phyloP scores from a whole-genome alignment of 176 grass and related monocot species.

The Ananas comosus region DNA sequence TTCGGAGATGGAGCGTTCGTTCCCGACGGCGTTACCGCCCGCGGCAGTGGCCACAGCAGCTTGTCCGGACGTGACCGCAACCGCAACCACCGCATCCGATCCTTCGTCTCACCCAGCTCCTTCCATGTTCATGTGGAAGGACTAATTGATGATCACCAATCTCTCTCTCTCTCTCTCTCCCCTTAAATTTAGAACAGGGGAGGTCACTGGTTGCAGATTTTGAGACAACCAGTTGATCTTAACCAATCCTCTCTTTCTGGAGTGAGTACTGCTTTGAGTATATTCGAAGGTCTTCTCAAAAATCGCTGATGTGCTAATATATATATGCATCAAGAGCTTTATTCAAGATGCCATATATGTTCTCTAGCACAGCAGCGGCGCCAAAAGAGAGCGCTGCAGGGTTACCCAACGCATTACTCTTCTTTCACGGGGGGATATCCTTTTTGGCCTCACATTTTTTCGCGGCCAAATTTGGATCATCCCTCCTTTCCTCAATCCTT shows the following conservation, averaged over 20 bases:
- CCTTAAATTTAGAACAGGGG: not conserved
- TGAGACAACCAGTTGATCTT: not conserved
- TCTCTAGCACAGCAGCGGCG: not conserved
- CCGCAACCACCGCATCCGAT: not conserved
- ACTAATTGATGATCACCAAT: slow-evolving; percentile 16
- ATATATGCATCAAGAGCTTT: no score
- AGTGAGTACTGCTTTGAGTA: not conserved
- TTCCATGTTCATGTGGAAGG: slow-evolving; percentile 39
- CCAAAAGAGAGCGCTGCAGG: not conserved
- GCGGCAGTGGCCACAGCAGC: no score
- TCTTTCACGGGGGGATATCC: not conserved
- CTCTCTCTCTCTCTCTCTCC: not conserved
- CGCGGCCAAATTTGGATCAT: not conserved
- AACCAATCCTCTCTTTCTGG: not conserved
- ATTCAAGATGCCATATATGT: not conserved
- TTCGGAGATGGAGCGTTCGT: no score
- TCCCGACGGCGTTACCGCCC: not conserved
- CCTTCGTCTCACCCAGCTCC: slow-evolving; percentile 13
- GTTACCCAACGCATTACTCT: not conserved
- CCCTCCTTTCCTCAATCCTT: not conserved
- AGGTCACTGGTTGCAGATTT: slow-evolving; percentile 1
- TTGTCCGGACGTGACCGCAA: slow-evolving; percentile 8
- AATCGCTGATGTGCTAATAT: no score
- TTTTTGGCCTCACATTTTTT: slow-evolving; percentile 1
- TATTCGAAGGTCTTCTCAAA: no score